Conservation (phyloP, 139 green algal genomes). For the Pycnococcus provasolii region DNA sequence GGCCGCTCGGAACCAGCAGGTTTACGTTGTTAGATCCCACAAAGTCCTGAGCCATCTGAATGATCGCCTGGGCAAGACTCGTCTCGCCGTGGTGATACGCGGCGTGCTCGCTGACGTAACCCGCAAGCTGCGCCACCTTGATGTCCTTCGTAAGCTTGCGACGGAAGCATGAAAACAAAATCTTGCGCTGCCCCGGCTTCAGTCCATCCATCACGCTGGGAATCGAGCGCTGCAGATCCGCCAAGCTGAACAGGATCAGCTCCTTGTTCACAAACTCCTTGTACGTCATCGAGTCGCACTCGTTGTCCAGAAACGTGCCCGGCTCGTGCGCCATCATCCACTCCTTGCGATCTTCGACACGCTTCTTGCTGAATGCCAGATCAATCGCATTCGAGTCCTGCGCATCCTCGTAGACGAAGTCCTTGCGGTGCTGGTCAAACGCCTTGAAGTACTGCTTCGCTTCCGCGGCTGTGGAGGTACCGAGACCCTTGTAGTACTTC, state of each 20-base stretch:
- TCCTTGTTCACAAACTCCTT: conserved; percentile 69
- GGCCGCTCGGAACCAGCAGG: conserved; percentile 12
- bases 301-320: no score
- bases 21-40: conserved; percentile 21
- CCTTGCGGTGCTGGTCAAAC: conserved; percentile 47
- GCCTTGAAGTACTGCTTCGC: conserved; percentile 91
- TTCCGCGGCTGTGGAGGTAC: conserved; percentile 81
- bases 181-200: conserved; percentile 92
- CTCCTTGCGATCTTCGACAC: conserved; percentile 89
- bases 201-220: conserved; percentile 82
- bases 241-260: conserved; percentile 83
- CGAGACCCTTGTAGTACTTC: conserved; percentile 99
- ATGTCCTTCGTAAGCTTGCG: conserved; percentile 19
- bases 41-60: conserved; percentile 32
- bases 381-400: conserved; percentile 67
- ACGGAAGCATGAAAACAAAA: conserved; percentile 76
- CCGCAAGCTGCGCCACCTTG: conserved; percentile 22
- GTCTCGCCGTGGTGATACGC: conserved; percentile 28
- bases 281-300: no score
- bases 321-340: conserved; percentile 59
- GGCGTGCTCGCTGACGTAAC: conserved; percentile 5
- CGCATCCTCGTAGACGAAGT: conserved; percentile 29
- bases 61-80: conserved; percentile 15
- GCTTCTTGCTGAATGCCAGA: conserved; percentile 98
- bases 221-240: conserved; percentile 86